phyloP scores from a whole-genome alignment of 805 yeast genomes.

The Wickerhamomyces kurtzmanii region DNA sequence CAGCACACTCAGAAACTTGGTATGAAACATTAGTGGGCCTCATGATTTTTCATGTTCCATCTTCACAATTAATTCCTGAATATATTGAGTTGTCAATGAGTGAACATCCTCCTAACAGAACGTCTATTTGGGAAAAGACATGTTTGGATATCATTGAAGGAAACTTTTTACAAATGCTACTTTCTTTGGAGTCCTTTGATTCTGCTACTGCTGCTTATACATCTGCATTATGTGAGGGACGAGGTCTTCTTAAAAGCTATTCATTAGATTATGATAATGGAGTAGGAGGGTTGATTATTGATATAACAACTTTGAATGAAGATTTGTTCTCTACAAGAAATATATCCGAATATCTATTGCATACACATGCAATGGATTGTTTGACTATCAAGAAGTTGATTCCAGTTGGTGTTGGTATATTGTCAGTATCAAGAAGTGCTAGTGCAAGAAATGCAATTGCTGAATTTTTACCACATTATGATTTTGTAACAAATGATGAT shows the following conservation, averaged over 20 bases:
- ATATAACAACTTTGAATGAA: conserved; percentile 6
- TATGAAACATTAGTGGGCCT: conserved; percentile 53
- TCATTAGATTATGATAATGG: conserved; percentile 15
- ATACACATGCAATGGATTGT: conserved; percentile 45
- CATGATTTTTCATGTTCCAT: conserved; percentile 52
- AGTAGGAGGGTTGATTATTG: conserved; percentile 3
- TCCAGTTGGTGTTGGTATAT: conserved; percentile 62
- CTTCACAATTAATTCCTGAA: conserved; percentile 28
- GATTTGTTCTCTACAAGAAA: conserved; percentile 22
- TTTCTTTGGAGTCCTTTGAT: conserved; percentile 50
- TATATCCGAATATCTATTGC: conserved; percentile 47
- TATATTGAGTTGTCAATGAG: conserved; percentile 26
- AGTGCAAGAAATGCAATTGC: conserved; percentile 36
- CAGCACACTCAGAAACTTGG: conserved; percentile 49
- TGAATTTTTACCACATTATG: conserved; percentile 49
- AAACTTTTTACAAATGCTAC: conserved; percentile 45
- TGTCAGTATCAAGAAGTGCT: conserved; percentile 36
- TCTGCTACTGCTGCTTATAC: conserved; percentile 54
- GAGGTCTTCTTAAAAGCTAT: conserved; percentile 42
- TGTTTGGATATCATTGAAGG: conserved; percentile 48
- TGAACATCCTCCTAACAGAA: conserved; percentile 24
- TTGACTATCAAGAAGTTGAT: conserved; percentile 42
- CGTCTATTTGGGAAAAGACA: conserved; percentile 41
- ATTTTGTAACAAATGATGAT: conserved; percentile 62
- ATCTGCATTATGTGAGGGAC: conserved; percentile 53